Evolutionary conservation across 2,329 filamentous ascomycete species (phyloP).

Genomic region (Ceratocystiopsis brevicomis): DNA sequence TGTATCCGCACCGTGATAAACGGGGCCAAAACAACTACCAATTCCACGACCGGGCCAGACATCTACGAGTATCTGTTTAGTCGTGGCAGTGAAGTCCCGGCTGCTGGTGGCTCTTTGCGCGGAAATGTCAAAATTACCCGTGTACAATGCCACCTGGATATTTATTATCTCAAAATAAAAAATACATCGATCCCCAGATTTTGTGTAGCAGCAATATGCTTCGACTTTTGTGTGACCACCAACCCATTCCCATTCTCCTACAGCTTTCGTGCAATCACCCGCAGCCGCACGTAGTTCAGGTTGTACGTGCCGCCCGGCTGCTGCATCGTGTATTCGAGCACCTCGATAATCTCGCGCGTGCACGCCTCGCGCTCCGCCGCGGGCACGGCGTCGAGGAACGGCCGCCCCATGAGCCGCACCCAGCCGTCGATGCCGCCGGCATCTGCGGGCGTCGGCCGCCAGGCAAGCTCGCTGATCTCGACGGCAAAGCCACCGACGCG

Average conservation of each 20-base stretch:
- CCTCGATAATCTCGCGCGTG: constrained; percentile 33
- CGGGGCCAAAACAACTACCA: too few relatives aligned
- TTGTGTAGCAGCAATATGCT: too few relatives aligned
- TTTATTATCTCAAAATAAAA: too few relatives aligned
- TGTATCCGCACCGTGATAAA: too few relatives aligned
- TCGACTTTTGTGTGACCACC: too few relatives aligned
- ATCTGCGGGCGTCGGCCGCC: constrained; percentile 41
- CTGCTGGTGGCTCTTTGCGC: too few relatives aligned
- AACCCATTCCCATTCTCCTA: neutral
- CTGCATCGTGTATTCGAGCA: constrained; percentile 34
- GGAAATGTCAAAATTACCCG: too few relatives aligned
- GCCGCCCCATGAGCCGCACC: constrained; percentile 43
- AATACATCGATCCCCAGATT: too few relatives aligned
- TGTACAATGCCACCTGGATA: too few relatives aligned
- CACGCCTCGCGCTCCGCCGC: constrained; percentile 28
- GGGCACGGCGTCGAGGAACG: constrained; percentile 34
- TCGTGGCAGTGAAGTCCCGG: too few relatives aligned
- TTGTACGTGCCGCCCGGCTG: constrained; percentile 37
- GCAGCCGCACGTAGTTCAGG: constrained; percentile 31
- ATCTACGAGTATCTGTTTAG: too few relatives aligned
- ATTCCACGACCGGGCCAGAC: too few relatives aligned
- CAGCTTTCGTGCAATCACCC: constrained; percentile 9
- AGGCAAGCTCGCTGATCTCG: constrained; percentile 40
- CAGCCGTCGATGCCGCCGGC: constrained; percentile 44
- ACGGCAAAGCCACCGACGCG: constrained; percentile 13